Percentiles rank a stretch among this genome's conserved stretches.
These are phyloP conservation scores for Hyaloscypha bicolor DNA, from an alignment of 495 filamentous ascomycete genomes.

Conservation along the genomic window DNA sequence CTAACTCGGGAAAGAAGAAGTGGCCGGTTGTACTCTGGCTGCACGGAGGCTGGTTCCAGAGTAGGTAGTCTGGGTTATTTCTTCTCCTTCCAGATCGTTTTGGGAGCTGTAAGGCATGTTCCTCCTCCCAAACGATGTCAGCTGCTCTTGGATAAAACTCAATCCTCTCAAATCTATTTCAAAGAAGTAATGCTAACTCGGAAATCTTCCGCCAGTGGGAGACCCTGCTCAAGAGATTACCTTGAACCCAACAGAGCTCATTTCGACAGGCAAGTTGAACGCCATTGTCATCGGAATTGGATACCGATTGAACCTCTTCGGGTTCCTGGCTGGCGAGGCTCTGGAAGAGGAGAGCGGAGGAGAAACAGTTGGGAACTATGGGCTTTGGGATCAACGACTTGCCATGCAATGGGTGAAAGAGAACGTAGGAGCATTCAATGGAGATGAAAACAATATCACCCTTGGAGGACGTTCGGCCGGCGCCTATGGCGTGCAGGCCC, in stretches of 20 bases:
- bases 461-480: constrained; percentile 54
- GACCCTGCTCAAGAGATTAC: constrained; percentile 10
- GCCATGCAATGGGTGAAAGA: constrained; percentile 47
- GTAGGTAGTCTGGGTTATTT: too few species aligned
- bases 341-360: constrained; percentile 22
- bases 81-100: too few species aligned
- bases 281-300: constrained; percentile 20
- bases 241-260: constrained; percentile 13
- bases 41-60: constrained; percentile 17
- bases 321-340: constrained; percentile 34
- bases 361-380: constrained; percentile 48
- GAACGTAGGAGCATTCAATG: constrained; percentile 44
- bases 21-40: constrained; percentile 16
- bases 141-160: too few species aligned
- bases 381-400: constrained; percentile 51
- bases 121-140: too few species aligned
- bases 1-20: not conserved
- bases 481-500: constrained; percentile 8
- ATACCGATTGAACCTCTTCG: constrained; percentile 36
- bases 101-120: too few species aligned
- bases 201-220: not conserved
- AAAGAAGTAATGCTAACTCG: too few species aligned
- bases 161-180: too few species aligned
- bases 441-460: constrained; percentile 38
- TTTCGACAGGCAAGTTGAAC: constrained; percentile 19